Evolutionary conservation across 2,329 filamentous ascomycete species (phyloP), one percentile per base, ranked within the genome.

Genomic region (Penicillium sp.): DNA sequence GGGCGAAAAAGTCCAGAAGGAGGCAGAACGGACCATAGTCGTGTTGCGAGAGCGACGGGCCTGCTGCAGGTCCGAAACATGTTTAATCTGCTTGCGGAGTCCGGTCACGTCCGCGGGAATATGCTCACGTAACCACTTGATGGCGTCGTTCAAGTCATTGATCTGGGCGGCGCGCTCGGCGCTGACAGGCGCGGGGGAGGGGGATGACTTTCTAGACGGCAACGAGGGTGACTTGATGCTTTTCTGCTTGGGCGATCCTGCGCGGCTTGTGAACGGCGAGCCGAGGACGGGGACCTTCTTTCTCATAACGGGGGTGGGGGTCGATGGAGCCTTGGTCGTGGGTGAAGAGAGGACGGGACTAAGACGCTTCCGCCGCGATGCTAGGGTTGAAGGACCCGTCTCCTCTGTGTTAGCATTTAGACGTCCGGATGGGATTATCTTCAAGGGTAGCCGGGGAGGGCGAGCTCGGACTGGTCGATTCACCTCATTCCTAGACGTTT

Each of bases 1-100:
- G 3, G 71, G 69, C 21, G 64, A 69, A 42, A 78, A 77, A 21
- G 67, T 76, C 75, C 76, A 78, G 55, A 76, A 77, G 0, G 75
- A 77, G 2, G 65, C 66, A 6, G 71, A 67, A 2, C 72, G 73
- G 6, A 64, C 63, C 50, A 71, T 64, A 50, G 8, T 33, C 3
- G 29, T n/a, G 6, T 65, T 70, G 3, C 67, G 67, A 31, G 60
- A 51, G 55, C 66, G 53, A 29, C 67, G 67, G 43, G 66, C 37
- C 21, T 64, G 57, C 56, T 73, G 72, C 2, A 70, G 25, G 9
- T 67, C 57, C 2, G 50, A 52, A n/a, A 70, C 59, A 2, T 68
- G 61, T 3, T 65, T 62, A 4, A 75, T 63, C 2, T 72, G 60
- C 2, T 54, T 23, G 5, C 69, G 64, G 21, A 77, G 61, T 1